phyloP scores from a whole-genome alignment of 495 filamentous ascomycete species.

The Entonaema liquescens region DNA sequence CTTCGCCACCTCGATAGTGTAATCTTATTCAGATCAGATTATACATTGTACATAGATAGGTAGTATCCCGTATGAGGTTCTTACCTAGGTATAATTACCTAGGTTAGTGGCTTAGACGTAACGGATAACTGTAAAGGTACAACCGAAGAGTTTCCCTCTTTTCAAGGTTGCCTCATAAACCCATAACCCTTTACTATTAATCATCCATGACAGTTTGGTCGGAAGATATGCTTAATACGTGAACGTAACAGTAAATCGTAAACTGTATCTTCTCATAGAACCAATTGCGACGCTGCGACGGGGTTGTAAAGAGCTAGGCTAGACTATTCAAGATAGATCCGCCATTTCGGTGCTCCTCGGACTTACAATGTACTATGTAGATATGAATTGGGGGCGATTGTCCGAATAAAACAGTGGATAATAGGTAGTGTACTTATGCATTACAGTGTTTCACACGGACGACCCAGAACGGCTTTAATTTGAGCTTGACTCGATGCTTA shows the following conservation, averaged over 20 bases:
- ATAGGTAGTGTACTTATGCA: slow-evolving; percentile 2
- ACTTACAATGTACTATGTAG: slow-evolving; percentile 11
- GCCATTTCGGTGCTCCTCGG: slow-evolving; percentile 30
- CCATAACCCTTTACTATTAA: not conserved
- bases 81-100: not conserved
- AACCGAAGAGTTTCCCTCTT: slow-evolving; percentile 3
- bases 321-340: slow-evolving; percentile 16
- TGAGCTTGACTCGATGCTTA: not conserved
- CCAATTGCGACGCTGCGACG: slow-evolving; percentile 7
- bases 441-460: slow-evolving; percentile 21
- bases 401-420: not conserved
- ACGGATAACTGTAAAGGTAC: slow-evolving; percentile 8
- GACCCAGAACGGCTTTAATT: slow-evolving; percentile 5
- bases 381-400: not conserved
- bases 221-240: not conserved
- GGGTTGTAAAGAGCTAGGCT: not conserved
- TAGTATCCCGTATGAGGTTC: not conserved
- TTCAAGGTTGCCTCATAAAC: not conserved
- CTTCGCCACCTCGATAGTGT: slow-evolving; percentile 13
- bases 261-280: slow-evolving; percentile 31
- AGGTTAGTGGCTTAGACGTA: not conserved
- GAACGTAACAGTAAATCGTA: not conserved
- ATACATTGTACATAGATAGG: too few relatives aligned
- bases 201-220: too few relatives aligned
- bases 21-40: slow-evolving; percentile 6